These are phyloP conservation scores for Drechslerella stenobrocha DNA, from an alignment of 2,329 filamentous ascomycete species.

Conservation along the genomic window DNA sequence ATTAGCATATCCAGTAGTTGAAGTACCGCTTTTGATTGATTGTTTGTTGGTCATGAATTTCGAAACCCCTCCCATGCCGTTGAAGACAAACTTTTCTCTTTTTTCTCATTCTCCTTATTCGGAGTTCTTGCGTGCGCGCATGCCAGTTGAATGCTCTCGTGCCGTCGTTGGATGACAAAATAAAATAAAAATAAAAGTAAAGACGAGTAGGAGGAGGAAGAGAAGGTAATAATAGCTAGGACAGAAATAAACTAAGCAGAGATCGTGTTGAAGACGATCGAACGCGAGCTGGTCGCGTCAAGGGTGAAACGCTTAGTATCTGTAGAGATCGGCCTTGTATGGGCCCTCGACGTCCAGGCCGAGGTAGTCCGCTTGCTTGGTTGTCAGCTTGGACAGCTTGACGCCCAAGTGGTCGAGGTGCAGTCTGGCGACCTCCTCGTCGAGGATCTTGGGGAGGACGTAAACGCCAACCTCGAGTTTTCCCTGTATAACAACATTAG, in stretches of 20 bases:
- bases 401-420: slow-evolving; percentile 84
- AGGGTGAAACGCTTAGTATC: slow-evolving; percentile 63
- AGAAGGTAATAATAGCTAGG: slow-evolving; percentile 47
- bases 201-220: slow-evolving; percentile 30
- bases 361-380: slow-evolving; percentile 92
- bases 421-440: slow-evolving; percentile 95
- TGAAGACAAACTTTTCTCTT: slow-evolving; percentile 46
- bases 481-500: slow-evolving; percentile 57
- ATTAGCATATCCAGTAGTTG: slow-evolving; percentile 26
- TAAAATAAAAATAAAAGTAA: slow-evolving; percentile 45
- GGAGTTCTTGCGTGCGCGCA: slow-evolving; percentile 13
- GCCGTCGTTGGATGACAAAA: slow-evolving; percentile 50
- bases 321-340: slow-evolving; percentile 90
- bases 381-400: slow-evolving; percentile 83
- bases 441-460: slow-evolving; percentile 96
- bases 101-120: neutral
- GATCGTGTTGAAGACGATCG: slow-evolving; percentile 14
- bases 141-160: slow-evolving; percentile 54
- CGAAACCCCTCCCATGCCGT: slow-evolving; percentile 48
- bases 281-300: neutral
- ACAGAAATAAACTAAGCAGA: neutral
- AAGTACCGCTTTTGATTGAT: slow-evolving; percentile 34
- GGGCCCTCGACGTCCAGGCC: slow-evolving; percentile 82
- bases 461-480: slow-evolving; percentile 92
- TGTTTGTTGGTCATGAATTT: slow-evolving; percentile 20